Percentiles rank a stretch among this genome's conserved stretches.
Evolutionary conservation across 192 early-diverging fungal species (phyloP).

Genomic region (Kickxella alabastrina): DNA sequence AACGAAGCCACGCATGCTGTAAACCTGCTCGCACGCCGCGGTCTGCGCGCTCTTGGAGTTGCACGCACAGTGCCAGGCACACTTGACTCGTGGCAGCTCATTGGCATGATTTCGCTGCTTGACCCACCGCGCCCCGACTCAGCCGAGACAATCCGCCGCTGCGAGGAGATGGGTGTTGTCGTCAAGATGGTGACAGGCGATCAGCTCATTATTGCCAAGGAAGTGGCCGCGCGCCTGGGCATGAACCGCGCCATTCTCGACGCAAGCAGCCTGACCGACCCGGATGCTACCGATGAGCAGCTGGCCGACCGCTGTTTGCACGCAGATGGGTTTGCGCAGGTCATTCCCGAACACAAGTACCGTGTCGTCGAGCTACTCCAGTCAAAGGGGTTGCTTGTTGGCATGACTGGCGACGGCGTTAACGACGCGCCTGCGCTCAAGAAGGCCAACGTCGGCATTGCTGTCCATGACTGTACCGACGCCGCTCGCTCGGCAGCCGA

Average conservation of each 20-base stretch:
- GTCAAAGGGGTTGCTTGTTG: conserved; percentile 76
- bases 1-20: conserved; percentile 80
- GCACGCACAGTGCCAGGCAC: conserved; percentile 70
- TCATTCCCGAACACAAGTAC: conserved; percentile 98
- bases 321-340: conserved; percentile 95
- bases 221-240: conserved; percentile 84
- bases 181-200: conserved; percentile 98
- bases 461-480: conserved; percentile 93
- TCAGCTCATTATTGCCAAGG: conserved; percentile 91
- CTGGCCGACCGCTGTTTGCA: conserved; percentile 78
- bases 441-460: conserved; percentile 97
- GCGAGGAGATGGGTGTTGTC: conserved; percentile 79
- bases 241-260: conserved; percentile 91
- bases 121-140: conserved; percentile 91
- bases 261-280: conserved; percentile 79
- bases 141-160: conserved; percentile 77
- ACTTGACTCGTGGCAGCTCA: conserved; percentile 67
- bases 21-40: conserved; percentile 77
- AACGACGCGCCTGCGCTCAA: conserved; percentile 98
- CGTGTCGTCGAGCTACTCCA: conserved; percentile 94
- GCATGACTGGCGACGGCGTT: conserved; percentile 97
- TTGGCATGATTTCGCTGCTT: conserved; percentile 88
- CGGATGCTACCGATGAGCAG: conserved; percentile 71
- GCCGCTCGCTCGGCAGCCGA: conserved; percentile 93
- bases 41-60: conserved; percentile 91